Evolutionary conservation across 2,329 filamentous ascomycete genomes (phyloP), one percentile per base, ranked within the genome.

Genomic region (Stachybotrys chartarum): DNA sequence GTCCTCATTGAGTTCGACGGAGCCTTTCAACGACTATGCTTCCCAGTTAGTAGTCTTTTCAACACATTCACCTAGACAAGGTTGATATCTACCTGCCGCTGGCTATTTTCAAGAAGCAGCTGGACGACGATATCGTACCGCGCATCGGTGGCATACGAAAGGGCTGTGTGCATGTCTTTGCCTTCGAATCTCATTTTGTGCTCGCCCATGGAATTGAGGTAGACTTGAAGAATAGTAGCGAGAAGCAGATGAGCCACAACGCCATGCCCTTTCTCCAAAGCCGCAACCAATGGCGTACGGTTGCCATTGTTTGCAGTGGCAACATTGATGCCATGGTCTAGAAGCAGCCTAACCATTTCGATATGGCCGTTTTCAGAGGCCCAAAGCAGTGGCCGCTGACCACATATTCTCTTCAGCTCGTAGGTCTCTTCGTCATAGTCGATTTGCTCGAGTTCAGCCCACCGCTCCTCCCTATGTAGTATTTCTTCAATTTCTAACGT

Each of bases 281-380:
- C 58, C 3, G 11, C 7, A 18, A 44, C 30, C 10, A 56, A 30
- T 6, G 51, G 46, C 16, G 54, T 57, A 11, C 3, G 7, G 12
- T 50, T 51, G 3, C 44, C 8, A 7, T 44, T 6, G 17, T 47
- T 11, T 1, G 14, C 2, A 5, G 11, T 35, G 2, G 42, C 16
- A 5, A 42, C 8, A 30, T 57, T 18, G 14, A 54, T 48, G 5
- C 53, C 50, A 6, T 50, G 6, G 11, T 50, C 44, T 6, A 58
- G 47, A 18, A 59, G 55, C 7, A 58, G 30, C 24, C 51, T 52
- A 7, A 53, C 55, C 7, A 57, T 49, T 10, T 56, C 51, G 2
- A 35, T 10, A 17, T 56, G 12, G 14, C 55, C 57, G 1, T 55
- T 52, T 24, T n/a, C n/a, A 18, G 56, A 54, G 30, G 56, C 54